phyloP scores from a whole-genome alignment of 768 basidiomycete species.

The Leccinum arenicola region DNA sequence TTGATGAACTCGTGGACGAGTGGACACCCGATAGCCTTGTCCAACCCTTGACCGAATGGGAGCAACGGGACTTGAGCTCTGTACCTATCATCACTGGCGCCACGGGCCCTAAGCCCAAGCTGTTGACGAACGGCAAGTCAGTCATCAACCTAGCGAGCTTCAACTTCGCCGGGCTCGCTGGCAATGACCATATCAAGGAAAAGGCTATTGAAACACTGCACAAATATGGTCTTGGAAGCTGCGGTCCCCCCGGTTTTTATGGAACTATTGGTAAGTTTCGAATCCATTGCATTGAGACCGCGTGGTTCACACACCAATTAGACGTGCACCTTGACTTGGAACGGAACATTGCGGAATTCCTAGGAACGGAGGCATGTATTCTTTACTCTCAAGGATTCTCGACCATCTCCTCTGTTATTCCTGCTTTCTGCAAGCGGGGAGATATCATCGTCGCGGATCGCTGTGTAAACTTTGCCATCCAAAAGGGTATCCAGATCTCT shows the following conservation, averaged over 20 bases:
- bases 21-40: slow-evolving; percentile 88
- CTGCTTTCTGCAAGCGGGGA: slow-evolving; percentile 95
- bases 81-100: slow-evolving; percentile 79
- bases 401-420: slow-evolving; percentile 90
- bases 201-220: slow-evolving; percentile 79
- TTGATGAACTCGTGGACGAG: slow-evolving; percentile 94
- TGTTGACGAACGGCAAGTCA: slow-evolving; percentile 67
- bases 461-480: slow-evolving; percentile 93
- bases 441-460: slow-evolving; percentile 98
- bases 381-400: slow-evolving; percentile 94
- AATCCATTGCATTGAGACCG: not conserved
- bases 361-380: slow-evolving; percentile 86
- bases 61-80: slow-evolving; percentile 65
- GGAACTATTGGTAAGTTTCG: slow-evolving; percentile 81
- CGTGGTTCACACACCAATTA: slow-evolving; percentile 29
- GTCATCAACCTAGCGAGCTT: slow-evolving; percentile 84
- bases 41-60: slow-evolving; percentile 53
- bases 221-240: slow-evolving; percentile 91
- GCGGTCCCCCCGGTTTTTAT: slow-evolving; percentile 97
- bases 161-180: slow-evolving; percentile 89
- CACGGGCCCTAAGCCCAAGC: slow-evolving; percentile 79
- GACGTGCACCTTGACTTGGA: slow-evolving; percentile 93
- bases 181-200: slow-evolving; percentile 84
- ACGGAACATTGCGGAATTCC: slow-evolving; percentile 84
- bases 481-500: slow-evolving; percentile 93